phyloP scores from a whole-genome alignment of 1,284 basidiomycete genomes.

The Psilocybe mexicana region DNA sequence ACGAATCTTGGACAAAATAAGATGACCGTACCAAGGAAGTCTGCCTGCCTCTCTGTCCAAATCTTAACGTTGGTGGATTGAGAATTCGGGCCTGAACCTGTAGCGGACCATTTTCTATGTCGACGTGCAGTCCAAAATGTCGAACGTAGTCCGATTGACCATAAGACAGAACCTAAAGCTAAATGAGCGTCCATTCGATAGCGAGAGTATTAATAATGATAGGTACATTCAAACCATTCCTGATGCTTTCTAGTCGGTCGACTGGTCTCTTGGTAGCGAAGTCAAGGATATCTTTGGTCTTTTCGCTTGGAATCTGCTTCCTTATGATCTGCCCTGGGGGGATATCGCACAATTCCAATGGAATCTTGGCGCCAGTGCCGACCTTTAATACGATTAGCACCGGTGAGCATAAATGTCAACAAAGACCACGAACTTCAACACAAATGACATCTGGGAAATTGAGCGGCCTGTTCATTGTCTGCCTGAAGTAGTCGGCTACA shows the following conservation, averaged over 20 bases:
- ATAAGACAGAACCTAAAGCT: slow-evolving; percentile 58
- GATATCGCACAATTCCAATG: slow-evolving; percentile 67
- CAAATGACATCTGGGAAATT: slow-evolving; percentile 61
- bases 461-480: slow-evolving; percentile 49
- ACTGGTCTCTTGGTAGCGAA: slow-evolving; percentile 71
- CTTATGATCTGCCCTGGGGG: slow-evolving; percentile 72
- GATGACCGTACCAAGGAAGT: slow-evolving; percentile 47
- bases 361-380: slow-evolving; percentile 64
- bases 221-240: slow-evolving; percentile 52
- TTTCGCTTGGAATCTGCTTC: slow-evolving; percentile 69
- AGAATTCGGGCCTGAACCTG: slow-evolving; percentile 61
- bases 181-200: background rate
- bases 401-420: too few relatives aligned
- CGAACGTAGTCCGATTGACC: slow-evolving; percentile 73
- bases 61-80: slow-evolving; percentile 59
- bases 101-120: slow-evolving; percentile 44
- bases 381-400: slow-evolving; percentile 42
- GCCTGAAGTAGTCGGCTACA: slow-evolving; percentile 63
- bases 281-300: slow-evolving; percentile 62
- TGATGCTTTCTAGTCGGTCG: slow-evolving; percentile 62
- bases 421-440: slow-evolving; percentile 51
- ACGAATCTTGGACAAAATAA: background rate
- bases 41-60: slow-evolving; percentile 49
- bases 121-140: slow-evolving; percentile 65
- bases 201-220: background rate